A percentile compares a stretch with the other conserved stretches of the same genome.
These are phyloP conservation scores for Umbellularia californica DNA, from an alignment of 164 flowering plant species.

Conservation along the genomic window DNA sequence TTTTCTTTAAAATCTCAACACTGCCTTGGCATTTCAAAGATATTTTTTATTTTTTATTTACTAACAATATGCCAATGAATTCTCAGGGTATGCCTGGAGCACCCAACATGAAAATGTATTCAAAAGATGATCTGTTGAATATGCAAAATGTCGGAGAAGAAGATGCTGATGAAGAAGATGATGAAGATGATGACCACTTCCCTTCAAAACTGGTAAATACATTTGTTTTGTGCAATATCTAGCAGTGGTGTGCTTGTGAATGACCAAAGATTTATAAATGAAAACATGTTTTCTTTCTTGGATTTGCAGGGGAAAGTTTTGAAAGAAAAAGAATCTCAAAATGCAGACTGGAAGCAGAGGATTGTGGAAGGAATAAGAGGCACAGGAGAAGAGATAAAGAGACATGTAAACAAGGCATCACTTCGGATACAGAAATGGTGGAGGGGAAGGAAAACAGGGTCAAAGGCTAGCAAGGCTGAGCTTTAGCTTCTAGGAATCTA, in stretches of 20 bases:
- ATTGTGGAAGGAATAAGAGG: slow-evolving; percentile 36
- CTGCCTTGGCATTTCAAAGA: not conserved
- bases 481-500: slow-evolving; percentile 29
- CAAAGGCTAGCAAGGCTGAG: slow-evolving; percentile 48
- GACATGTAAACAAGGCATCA: slow-evolving; percentile 47
- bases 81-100: slow-evolving; percentile 95
- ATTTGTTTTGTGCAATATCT: not conserved
- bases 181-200: slow-evolving; percentile 48
- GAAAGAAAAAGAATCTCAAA: slow-evolving; percentile 45
- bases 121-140: slow-evolving; percentile 81
- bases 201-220: slow-evolving; percentile 60
- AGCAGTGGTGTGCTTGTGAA: not conserved
- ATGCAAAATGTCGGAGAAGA: slow-evolving; percentile 55
- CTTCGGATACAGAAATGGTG: slow-evolving; percentile 54
- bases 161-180: slow-evolving; percentile 74
- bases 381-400: slow-evolving; percentile 38
- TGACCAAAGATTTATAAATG: not conserved
- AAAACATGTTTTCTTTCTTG: not conserved
- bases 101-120: slow-evolving; percentile 90
- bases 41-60: not conserved
- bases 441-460: slow-evolving; percentile 31
- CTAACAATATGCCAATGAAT: not conserved
- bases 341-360: slow-evolving; percentile 56
- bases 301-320: slow-evolving; percentile 54
- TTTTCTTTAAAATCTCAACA: not conserved